Base-by-base conservation (phyloP, 805 yeast species). In the Starmerella stellata region DNA sequence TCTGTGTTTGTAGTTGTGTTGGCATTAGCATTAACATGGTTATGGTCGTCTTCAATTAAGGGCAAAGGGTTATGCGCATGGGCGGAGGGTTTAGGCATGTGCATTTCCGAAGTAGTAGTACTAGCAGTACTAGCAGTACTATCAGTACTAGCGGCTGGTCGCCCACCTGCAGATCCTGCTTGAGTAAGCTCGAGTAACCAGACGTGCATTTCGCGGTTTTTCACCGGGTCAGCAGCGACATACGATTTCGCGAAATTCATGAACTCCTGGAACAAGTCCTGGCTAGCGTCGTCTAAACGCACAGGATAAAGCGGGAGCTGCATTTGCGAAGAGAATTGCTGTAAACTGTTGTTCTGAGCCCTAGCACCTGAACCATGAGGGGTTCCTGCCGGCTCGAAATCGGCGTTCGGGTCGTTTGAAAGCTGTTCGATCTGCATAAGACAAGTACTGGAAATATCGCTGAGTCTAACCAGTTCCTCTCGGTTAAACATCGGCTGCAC, bases 401-500 rank as follows among this genome's bases (percentile, higher is more conserved):
- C 51, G 34, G 55, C 56, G 21, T 43, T 52, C 41, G 65, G 71
- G 19, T 72, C 73, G 31, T 64, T 75, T n/a, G 70, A 68, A 48
- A 68, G 64, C 1, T 78, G 76, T 55, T 82, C 93, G 25, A 81
- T 60, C 49, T 82, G 93, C 56, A 81, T 65, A 32, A 81, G 55
- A 21, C 58, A 51, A 9, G 62, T 51, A 21, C 56, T 54, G 8
- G 59, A 66, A 37, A 74, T 60, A 55, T 90, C 98, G 53, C 83
- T 78, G 49, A 90, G 65, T 47, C 74, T 75, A 34, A 90, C 77
- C 37, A 87, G 78, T 50, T 80, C 87, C 45, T 78, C 77, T 45
- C 92, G 72, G 52, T 90, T 93, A 61, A 90, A 90, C 11, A 87
- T 92, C 0, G 98, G 96, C 58, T 90, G 98, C 4, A 90, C 94